A percentile compares a stretch with the other conserved stretches of the same genome.
Conservation (phyloP, 2,329 filamentous ascomycete genomes). For the Neodidymelliopsis sp. region DNA sequence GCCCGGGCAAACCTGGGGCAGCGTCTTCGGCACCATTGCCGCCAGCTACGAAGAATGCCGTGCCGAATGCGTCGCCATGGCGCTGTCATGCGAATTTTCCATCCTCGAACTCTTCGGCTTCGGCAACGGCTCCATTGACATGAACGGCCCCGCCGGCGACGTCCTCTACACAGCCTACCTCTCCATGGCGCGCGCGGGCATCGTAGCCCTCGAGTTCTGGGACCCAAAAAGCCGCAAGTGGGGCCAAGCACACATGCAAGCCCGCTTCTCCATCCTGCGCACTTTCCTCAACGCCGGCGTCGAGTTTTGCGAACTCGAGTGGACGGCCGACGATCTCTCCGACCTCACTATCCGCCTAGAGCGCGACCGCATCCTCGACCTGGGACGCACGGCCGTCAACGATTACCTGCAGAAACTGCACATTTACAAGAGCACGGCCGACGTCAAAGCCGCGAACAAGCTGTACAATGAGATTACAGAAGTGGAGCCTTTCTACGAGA, state of each 20-base stretch:
- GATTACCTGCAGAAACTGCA: conserved; percentile 90
- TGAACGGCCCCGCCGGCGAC: conserved; percentile 80
- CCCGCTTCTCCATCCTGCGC: conserved; percentile 84
- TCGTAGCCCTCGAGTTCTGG: conserved; percentile 91
- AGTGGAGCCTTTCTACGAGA: conserved; percentile 86
- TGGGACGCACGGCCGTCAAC: conserved; percentile 83
- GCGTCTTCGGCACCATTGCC: conserved; percentile 86
- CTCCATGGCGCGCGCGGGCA: conserved; percentile 91
- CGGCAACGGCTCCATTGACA: conserved; percentile 76
- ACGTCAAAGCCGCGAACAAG: conserved; percentile 76
- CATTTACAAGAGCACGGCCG: conserved; percentile 89
- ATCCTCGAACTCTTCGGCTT: conserved; percentile 93
- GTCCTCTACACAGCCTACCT: conserved; percentile 89
- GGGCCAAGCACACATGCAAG: conserved; percentile 88
- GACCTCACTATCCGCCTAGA: conserved; percentile 85
- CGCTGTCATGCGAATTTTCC: conserved; percentile 84
- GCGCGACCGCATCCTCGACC: conserved; percentile 82
- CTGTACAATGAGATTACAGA: conserved; percentile 85
- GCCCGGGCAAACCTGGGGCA: conserved; percentile 93
- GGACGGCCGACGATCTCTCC: conserved; percentile 75
- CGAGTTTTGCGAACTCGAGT: conserved; percentile 83
- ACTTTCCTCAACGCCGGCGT: conserved; percentile 87
- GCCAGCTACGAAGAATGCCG: conserved; percentile 94
- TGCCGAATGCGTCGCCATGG: conserved; percentile 94
- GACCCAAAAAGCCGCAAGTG: conserved; percentile 89